Evolutionary conservation across 768 basidiomycete genomes (phyloP), one percentile per base, ranked within the genome.

Genomic region (Mycena latifolia): DNA sequence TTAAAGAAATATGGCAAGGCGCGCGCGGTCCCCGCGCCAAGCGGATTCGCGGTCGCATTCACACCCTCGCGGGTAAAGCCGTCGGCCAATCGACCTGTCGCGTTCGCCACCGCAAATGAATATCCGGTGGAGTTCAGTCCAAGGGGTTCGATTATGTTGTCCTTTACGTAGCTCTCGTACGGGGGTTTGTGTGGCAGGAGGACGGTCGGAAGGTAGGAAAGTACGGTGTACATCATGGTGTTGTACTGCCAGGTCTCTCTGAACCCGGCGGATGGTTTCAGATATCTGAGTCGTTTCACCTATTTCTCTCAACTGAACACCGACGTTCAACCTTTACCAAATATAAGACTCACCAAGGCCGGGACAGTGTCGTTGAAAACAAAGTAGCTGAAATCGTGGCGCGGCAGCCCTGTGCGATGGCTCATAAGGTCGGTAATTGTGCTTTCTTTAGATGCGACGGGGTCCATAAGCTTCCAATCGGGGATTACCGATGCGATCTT

Each of bases 351-450:
- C 12, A 35, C 51, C 51, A 53, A n/a, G 31, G 51, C 29, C 6
- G 39, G 54, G 47, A 48, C 17, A 1, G 37, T 15, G 37, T 55
- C 39, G 25, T 55, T 55, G 10, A 11, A 28, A 29, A 28, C 7
- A 15, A 55, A 55, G 20, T 31, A 70, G 28, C 41, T 46, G 25
- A 63, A 63, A 35, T 73, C 71, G 46, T 75, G 74, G 15, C 54
- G 59, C 24, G 75, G 72, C 14, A 72, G 27, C 11, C 71, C 74
- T 17, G 75, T 73, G 47, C 74, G 75, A 58, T 76, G 75, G 52
- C 69, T 73, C n/a, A n/a, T n/a, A n/a, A n/a, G n/a, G n/a, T n/a
- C n/a, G n/a, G n/a, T n/a, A n/a, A n/a, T n/a, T n/a, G n/a, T n/a
- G n/a, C n/a, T n/a, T n/a, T n/a, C n/a, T n/a, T n/a, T n/a, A n/a